Conservation (phyloP, 768 basidiomycete species). For the Boletus pseudo-olivaceus region DNA sequence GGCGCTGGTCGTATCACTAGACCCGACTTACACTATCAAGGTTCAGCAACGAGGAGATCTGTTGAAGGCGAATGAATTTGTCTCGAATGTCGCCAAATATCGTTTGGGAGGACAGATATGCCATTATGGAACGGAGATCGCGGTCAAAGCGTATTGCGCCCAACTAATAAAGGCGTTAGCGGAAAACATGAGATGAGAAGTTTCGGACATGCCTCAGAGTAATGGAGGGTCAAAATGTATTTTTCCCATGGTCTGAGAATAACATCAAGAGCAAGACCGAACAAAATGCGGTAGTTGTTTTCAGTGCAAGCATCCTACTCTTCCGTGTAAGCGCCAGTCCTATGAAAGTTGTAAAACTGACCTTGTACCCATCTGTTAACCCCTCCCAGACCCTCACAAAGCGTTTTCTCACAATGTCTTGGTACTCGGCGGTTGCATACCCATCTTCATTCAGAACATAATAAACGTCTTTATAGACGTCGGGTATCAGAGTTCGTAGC, state of each 20-base stretch:
- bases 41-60: conserved; percentile 89
- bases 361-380: conserved; percentile 85
- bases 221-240: conserved; percentile 71
- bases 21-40: conserved; percentile 58
- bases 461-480: conserved; percentile 86
- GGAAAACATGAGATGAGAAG: not conserved
- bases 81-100: conserved; percentile 88
- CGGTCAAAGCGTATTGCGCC: conserved; percentile 95
- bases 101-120: conserved; percentile 85
- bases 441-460: conserved; percentile 88
- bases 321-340: conserved; percentile 1
- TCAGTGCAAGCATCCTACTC: conserved; percentile 82
- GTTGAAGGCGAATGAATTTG: conserved; percentile 88
- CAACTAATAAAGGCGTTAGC: conserved; percentile 48
- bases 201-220: conserved; percentile 67
- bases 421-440: conserved; percentile 79
- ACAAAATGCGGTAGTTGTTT: conserved; percentile 81
- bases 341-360: conserved; percentile 24
- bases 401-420: conserved; percentile 83
- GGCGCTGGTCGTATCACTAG: not conserved
- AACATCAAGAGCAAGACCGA: conserved; percentile 79
- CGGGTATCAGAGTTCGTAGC: conserved; percentile 76
- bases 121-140: conserved; percentile 79
- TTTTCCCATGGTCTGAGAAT: conserved; percentile 97
- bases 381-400: conserved; percentile 88